These are phyloP conservation scores for Chytriomyces hyalinus DNA, from an alignment of 192 early-diverging fungal species.

Conservation along the genomic window DNA sequence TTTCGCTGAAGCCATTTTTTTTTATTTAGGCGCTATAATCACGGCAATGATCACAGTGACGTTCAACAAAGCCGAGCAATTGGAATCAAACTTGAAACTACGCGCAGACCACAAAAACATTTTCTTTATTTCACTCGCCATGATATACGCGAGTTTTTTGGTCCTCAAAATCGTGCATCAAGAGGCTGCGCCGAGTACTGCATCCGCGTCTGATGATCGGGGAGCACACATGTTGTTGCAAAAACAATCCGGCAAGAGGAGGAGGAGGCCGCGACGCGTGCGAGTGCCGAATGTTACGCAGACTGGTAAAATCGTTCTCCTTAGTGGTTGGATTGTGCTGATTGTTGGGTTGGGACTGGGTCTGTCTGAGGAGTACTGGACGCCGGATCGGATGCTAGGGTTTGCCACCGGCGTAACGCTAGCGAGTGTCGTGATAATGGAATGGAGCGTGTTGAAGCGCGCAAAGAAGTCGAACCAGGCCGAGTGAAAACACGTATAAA, in stretches of 20 bases:
- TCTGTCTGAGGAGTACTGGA: not conserved
- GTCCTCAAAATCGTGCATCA: not conserved
- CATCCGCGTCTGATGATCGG: too few species aligned
- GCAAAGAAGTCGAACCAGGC: not conserved
- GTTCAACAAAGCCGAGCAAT: not conserved
- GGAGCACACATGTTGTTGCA: not conserved
- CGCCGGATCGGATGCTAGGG: not conserved
- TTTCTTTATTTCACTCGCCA: not conserved
- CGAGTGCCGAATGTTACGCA: not conserved
- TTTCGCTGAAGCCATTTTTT: too few species aligned
- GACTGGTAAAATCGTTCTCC: not conserved
- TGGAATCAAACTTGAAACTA: not conserved
- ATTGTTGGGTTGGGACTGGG: not conserved
- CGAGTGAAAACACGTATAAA: too few species aligned
- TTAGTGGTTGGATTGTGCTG: not conserved
- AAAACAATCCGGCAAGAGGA: not conserved
- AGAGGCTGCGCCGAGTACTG: not conserved
- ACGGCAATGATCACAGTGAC: not conserved
- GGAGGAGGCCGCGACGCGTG: not conserved
- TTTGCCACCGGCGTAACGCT: conserved; percentile 1
- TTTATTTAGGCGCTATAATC: not conserved
- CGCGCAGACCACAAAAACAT: not conserved
- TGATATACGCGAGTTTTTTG: not conserved
- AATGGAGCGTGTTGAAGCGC: conserved; percentile 9
- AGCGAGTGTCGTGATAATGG: not conserved